phyloP scores from a whole-genome alignment of 495 filamentous ascomycete genomes.

The Massariosphaeria phaeospora region DNA sequence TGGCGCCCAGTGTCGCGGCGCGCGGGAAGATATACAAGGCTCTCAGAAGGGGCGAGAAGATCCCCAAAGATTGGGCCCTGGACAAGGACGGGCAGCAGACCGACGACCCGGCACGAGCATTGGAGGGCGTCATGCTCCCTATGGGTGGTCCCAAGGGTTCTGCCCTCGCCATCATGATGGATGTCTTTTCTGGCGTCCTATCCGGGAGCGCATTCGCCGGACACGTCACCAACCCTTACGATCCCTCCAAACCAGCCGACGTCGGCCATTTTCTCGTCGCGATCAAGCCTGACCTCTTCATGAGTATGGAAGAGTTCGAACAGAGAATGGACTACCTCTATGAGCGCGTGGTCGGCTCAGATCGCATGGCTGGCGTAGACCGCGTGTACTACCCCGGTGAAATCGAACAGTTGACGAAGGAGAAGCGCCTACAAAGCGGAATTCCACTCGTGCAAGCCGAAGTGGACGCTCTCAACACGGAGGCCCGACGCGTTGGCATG shows the following conservation, averaged over 20 bases:
- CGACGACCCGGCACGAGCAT: constrained; percentile 59
- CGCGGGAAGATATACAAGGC: constrained; percentile 75
- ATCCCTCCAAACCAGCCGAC: constrained; percentile 60
- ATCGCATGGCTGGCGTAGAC: constrained; percentile 66
- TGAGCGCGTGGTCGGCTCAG: constrained; percentile 55
- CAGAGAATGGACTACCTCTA: constrained; percentile 67
- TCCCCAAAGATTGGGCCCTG: constrained; percentile 68
- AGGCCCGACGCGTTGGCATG: constrained; percentile 55
- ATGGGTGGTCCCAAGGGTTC: constrained; percentile 77
- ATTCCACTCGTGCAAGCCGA: constrained; percentile 65
- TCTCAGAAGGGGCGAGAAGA: constrained; percentile 63
- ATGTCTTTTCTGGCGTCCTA: constrained; percentile 74
- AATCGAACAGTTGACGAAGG: constrained; percentile 60
- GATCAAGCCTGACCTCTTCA: constrained; percentile 72
- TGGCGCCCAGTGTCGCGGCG: constrained; percentile 70
- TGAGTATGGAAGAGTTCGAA: constrained; percentile 64
- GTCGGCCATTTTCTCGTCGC: constrained; percentile 74
- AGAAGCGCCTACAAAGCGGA: constrained; percentile 52
- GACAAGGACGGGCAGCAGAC: constrained; percentile 65
- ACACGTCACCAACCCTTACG: constrained; percentile 66
- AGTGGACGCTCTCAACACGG: constrained; percentile 60
- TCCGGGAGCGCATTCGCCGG: constrained; percentile 69
- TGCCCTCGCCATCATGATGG: constrained; percentile 74
- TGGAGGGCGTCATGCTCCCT: constrained; percentile 70
- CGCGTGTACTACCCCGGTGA: constrained; percentile 76